Conservation (phyloP, 2,329 filamentous ascomycete species). For the Pseudocercospora musae region DNA sequence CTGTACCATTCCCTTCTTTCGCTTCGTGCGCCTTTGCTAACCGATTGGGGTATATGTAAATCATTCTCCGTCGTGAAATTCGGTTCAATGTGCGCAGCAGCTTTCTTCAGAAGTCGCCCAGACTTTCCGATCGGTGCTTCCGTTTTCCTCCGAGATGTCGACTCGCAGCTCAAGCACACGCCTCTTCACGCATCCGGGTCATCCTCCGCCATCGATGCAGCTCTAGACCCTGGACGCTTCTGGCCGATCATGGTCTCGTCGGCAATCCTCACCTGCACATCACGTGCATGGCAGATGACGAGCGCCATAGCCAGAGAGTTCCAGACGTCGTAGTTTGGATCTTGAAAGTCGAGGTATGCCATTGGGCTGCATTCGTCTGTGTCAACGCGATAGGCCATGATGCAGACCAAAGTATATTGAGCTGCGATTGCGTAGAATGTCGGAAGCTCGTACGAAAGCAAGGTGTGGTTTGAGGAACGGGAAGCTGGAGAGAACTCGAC, state of each 20-base stretch:
- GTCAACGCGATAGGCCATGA: constrained; percentile 51
- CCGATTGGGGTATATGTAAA: background rate
- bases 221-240: background rate
- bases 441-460: constrained; percentile 38
- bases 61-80: background rate
- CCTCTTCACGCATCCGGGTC: constrained; percentile 21
- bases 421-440: constrained; percentile 56
- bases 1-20: background rate
- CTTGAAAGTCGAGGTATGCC: constrained; percentile 53
- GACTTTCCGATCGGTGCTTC: background rate
- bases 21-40: background rate
- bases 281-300: constrained; percentile 52
- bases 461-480: constrained; percentile 14
- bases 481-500: constrained; percentile 27
- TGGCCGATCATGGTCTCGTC: constrained; percentile 33
- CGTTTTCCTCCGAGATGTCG: background rate
- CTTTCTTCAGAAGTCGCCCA: no score
- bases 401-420: constrained; percentile 50
- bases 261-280: constrained; percentile 47
- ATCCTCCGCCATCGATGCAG: constrained; percentile 1
- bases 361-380: constrained; percentile 38
- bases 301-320: constrained; percentile 58
- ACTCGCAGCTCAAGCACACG: background rate
- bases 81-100: background rate
- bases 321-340: constrained; percentile 57